A percentile compares a stretch with the other conserved stretches of the same genome.
Conservation (phyloP, 768 basidiomycete genomes). For the Austroboletus eburneus region DNA sequence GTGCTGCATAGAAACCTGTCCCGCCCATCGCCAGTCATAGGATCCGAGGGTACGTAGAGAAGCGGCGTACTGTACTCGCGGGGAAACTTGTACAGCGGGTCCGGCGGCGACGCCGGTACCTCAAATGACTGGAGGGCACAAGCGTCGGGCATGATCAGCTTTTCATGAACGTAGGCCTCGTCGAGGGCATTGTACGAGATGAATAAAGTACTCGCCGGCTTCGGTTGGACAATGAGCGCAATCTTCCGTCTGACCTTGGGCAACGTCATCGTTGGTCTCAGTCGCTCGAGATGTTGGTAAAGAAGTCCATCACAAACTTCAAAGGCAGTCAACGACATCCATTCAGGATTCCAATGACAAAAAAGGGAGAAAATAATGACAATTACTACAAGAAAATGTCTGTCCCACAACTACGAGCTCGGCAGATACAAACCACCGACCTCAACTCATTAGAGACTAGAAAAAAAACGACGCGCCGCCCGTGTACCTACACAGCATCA, state of each 20-base stretch:
- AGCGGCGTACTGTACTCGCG: slow-evolving; percentile 18
- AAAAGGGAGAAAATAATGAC: background rate
- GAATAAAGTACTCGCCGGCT: slow-evolving; percentile 20
- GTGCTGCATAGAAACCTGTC: slow-evolving; percentile 22
- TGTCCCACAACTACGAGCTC: slow-evolving; percentile 67
- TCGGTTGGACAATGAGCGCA: slow-evolving; percentile 26
- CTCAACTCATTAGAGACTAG: slow-evolving; percentile 62
- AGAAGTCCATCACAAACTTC: no score
- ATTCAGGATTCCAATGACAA: slow-evolving; percentile 16
- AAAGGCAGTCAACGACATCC: background rate
- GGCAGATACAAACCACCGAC: slow-evolving; percentile 31
- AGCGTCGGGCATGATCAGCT: no score
- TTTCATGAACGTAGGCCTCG: no score
- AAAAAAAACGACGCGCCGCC: slow-evolving; percentile 35
- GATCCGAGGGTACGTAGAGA: no score
- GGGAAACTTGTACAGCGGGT: slow-evolving; percentile 25
- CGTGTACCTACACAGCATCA: slow-evolving; percentile 47
- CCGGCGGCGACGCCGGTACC: slow-evolving; percentile 21
- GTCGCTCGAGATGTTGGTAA: no score
- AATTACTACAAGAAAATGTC: slow-evolving; percentile 34
- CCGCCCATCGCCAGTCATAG: background rate
- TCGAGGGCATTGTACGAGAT: background rate
- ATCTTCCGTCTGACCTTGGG: slow-evolving; percentile 14
- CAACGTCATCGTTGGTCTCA: slow-evolving; percentile 8
- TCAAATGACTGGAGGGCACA: slow-evolving; percentile 26